Conservation (phyloP, 1,284 basidiomycete genomes). For the Cystobasidium slooffiae region DNA sequence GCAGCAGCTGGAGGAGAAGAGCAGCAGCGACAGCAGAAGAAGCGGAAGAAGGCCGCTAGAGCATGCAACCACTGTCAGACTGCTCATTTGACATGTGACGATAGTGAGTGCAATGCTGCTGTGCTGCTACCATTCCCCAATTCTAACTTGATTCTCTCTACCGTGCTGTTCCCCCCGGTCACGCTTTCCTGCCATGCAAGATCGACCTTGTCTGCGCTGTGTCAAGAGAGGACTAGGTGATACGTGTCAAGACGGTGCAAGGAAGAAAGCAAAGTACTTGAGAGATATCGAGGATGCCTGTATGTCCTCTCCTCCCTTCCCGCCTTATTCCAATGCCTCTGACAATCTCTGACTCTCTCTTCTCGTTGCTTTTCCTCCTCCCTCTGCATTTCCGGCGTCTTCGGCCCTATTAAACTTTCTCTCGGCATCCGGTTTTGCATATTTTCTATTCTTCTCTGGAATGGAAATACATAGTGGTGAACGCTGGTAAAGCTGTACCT, state of each 20-base stretch:
- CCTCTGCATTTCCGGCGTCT: conserved; percentile 19
- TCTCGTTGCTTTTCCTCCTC: not conserved
- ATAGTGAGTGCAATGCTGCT: conserved; percentile 65
- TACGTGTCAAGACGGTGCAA: conserved; percentile 88
- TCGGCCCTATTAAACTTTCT: not conserved
- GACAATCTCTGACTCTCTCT: not conserved
- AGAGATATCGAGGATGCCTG: conserved; percentile 78
- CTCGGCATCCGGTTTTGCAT: conserved; percentile 1
- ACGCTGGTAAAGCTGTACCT: conserved; percentile 46
- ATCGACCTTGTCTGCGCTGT: conserved; percentile 91
- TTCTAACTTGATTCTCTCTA: not conserved
- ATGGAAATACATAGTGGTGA: conserved; percentile 44
- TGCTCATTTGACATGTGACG: conserved; percentile 95
- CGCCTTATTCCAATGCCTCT: not conserved
- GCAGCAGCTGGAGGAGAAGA: conserved; percentile 15
- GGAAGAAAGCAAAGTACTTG: conserved; percentile 98
- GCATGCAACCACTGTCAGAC: conserved; percentile 93
- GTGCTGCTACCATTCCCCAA: not conserved
- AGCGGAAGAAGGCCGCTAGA: conserved; percentile 81
- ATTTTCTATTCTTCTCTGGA: conserved; percentile 39
- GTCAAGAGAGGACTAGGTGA: conserved; percentile 88
- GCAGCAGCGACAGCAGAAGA: conserved; percentile 54
- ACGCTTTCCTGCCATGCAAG: conserved; percentile 60
- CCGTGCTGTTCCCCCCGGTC: not conserved
- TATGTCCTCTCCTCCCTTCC: not conserved